Percentiles rank a stretch among this genome's conserved stretches.
Conservation (phyloP, 345 rosid genomes). For the Punica granatum region DNA sequence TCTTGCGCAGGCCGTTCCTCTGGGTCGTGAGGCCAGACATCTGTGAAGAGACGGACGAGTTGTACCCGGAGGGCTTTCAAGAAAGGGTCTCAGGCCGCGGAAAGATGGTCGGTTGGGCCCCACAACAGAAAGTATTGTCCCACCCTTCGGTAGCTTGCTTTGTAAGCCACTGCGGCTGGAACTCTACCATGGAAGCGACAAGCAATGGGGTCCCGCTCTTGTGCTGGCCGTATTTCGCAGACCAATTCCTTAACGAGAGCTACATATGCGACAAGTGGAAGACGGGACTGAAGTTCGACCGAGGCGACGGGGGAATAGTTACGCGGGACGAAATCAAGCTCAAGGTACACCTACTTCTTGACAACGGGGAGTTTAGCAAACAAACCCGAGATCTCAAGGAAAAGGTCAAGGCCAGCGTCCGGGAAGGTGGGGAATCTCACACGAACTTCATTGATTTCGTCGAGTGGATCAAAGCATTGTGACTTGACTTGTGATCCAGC, state of each 20-base stretch:
- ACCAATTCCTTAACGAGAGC: conserved; percentile 25
- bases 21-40: conserved; percentile 24
- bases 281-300: conserved; percentile 18
- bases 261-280: conserved; percentile 23
- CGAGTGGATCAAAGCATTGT: conserved; percentile 6
- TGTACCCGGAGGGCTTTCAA: conserved; percentile 17
- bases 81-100: conserved; percentile 16
- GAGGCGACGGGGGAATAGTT: conserved; percentile 18
- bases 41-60: neutral
- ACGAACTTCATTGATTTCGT: conserved; percentile 2
- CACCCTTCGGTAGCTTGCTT: conserved; percentile 30
- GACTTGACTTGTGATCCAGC: neutral
- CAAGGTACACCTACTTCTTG: conserved; percentile 11
- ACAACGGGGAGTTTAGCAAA: neutral
- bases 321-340: conserved; percentile 17
- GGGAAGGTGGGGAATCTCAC: conserved; percentile 9
- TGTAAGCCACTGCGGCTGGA: conserved; percentile 36
- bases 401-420: neutral
- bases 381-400: conserved; percentile 8
- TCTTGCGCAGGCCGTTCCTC: conserved; percentile 16
- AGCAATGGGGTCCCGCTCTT: conserved; percentile 29
- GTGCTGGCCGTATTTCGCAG: conserved; percentile 28
- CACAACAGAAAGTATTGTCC: conserved; percentile 25
- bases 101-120: conserved; percentile 25
- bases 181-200: conserved; percentile 29